Evolutionary conservation across 208 protist genomes (phyloP), one percentile per base, ranked within the genome.

Genomic region (Vickermania ingenoplastis): DNA sequence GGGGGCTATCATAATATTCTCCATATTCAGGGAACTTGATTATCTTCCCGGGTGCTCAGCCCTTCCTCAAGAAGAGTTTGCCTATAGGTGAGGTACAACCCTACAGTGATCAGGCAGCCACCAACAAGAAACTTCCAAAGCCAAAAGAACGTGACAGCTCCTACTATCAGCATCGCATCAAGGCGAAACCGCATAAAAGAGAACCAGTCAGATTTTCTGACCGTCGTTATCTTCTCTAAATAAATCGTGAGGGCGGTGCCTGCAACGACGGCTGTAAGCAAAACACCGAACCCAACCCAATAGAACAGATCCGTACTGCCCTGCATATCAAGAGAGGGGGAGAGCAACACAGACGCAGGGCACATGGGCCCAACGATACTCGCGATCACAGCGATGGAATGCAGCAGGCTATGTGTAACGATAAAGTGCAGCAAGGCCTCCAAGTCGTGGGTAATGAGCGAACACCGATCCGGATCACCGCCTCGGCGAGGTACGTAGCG

Each of bases 101-200:
- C 81, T 0, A 79, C 70, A 48, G 48, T 57, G n/a, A 78, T 1
- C 61, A 88, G 31, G 61, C 80, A 88, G 11, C 65, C 11, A 0
- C 71, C 53, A 7, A 91, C 64, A 3, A 86, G 28, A 78, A 80
- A 91, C 29, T 61, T 71, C 2, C 84, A 80, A 2, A 69, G 21
- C 0, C 84, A 77, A 22, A 88, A 45, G 29, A 88, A 60, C 4
- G 79, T 77, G 26, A 85, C 84, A 7, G 59, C 72, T 54, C 68
- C 73, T 62, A 86, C 76, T 31, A 91, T 31, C 59, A 75, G 84
- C 59, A 88, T 82, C 31, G 79, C 77, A 62, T 91, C 84, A 1
- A 91, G 65, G 17, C 84, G 80, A 57, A 91, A 81, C 84, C 84
- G 88, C 84, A 86, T 91, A 71, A 91, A 76, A 22, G 67, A n/a